A percentile compares a stretch with the other conserved stretches of the same genome.
Conservation (phyloP, 129 eudicot genomes). For the Centrapalus pauciflorus region DNA sequence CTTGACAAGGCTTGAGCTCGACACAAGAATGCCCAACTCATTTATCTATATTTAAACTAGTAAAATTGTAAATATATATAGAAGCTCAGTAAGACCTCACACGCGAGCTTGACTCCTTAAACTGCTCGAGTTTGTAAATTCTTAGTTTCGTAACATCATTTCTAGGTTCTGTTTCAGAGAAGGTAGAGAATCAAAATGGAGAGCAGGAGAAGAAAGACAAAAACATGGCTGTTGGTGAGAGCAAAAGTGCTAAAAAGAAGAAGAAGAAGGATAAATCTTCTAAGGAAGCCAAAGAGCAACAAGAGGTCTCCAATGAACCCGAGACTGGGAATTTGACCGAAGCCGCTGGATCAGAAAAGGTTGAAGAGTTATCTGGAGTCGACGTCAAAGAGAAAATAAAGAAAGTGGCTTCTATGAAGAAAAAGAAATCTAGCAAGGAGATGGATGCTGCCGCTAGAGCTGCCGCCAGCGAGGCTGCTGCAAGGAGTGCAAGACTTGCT, state of each 20-base stretch:
- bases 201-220: constrained; percentile 61
- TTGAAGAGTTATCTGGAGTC: constrained; percentile 49
- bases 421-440: constrained; percentile 86
- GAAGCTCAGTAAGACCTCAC: too few relatives aligned
- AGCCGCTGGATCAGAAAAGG: constrained; percentile 43
- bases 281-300: constrained; percentile 62
- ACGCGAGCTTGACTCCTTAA: too few relatives aligned
- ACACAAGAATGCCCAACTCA: too few relatives aligned
- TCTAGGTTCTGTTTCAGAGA: constrained; percentile 46
- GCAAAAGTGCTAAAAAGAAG: constrained; percentile 81
- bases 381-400: constrained; percentile 76
- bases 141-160: not conserved
- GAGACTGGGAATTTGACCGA: constrained; percentile 31
- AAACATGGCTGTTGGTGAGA: constrained; percentile 39
- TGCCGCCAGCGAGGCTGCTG: constrained; percentile 89
- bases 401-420: constrained; percentile 76
- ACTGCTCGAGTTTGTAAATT: too few relatives aligned
- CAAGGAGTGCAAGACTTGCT: constrained; percentile 84
- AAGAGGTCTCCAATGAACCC: constrained; percentile 40
- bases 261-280: constrained; percentile 80
- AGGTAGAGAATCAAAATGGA: constrained; percentile 44
- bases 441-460: constrained; percentile 85
- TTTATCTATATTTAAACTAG: too few relatives aligned
- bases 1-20: too few relatives aligned
- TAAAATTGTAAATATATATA: too few relatives aligned